Percentiles rank a stretch among this genome's conserved stretches.
phyloP scores from a whole-genome alignment of 352 stramenopile genomes.

The Thalassiosira exigua region DNA sequence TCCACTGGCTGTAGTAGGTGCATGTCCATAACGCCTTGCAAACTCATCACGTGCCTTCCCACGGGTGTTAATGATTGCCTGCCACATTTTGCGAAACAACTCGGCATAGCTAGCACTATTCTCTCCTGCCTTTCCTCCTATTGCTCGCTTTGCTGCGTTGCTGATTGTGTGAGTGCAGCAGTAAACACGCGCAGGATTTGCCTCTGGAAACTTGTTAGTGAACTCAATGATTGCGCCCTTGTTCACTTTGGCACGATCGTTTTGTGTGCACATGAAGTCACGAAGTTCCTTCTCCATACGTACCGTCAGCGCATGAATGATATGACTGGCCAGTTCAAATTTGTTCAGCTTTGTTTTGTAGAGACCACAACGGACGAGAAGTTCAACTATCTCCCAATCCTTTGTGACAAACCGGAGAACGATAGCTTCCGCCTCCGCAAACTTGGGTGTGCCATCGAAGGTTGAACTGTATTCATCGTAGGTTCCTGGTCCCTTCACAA shows the following conservation, averaged over 20 bases:
- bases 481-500: not conserved
- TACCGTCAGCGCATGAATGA: not conserved
- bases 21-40: not conserved
- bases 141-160: constrained; percentile 2
- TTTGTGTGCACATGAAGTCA: not conserved
- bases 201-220: not conserved
- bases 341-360: constrained; percentile 19
- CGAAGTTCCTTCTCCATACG: not conserved
- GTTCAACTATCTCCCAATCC: constrained; percentile 13
- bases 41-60: constrained; percentile 9
- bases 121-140: not conserved
- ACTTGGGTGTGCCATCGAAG: constrained; percentile 16
- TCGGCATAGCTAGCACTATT: not conserved
- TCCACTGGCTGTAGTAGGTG: not conserved
- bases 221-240: constrained; percentile 5
- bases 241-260: constrained; percentile 10
- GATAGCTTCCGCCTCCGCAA: constrained; percentile 10
- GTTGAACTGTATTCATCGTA: constrained; percentile 1
- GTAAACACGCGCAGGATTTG: not conserved
- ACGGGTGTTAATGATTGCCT: constrained; percentile 1
- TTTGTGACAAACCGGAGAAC: constrained; percentile 13
- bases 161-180: constrained; percentile 17
- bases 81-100: constrained; percentile 12
- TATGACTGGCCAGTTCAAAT: not conserved
- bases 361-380: not conserved